A percentile compares a stretch with the other conserved stretches of the same genome.
phyloP scores from a whole-genome alignment of 805 yeast species.

The Cephaloascus fragrans region DNA sequence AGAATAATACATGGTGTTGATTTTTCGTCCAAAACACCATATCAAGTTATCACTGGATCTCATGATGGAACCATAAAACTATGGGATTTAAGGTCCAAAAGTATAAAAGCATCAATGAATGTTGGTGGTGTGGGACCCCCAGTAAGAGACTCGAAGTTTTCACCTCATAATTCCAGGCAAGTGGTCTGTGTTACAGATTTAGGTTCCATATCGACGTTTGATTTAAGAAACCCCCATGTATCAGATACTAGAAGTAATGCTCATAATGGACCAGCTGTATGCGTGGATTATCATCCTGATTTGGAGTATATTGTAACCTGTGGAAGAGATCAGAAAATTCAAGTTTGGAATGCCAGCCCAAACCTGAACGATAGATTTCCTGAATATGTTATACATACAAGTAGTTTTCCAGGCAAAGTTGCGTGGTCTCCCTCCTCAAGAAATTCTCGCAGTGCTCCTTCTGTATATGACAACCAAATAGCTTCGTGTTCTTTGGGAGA shows the following conservation, averaged over 20 bases:
- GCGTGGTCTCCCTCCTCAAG: conserved; percentile 44
- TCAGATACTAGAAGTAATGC: conserved; percentile 73
- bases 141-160: conserved; percentile 43
- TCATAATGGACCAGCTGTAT: conserved; percentile 84
- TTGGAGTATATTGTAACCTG: conserved; percentile 79
- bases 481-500: conserved; percentile 69
- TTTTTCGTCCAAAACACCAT: conserved; percentile 14
- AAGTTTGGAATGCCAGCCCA: conserved; percentile 59
- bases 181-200: conserved; percentile 81
- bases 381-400: conserved; percentile 60
- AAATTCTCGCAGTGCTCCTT: conserved; percentile 21
- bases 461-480: conserved; percentile 48
- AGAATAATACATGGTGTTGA: conserved; percentile 32
- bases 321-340: conserved; percentile 80
- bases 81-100: conserved; percentile 56
- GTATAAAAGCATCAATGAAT: conserved; percentile 36
- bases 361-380: conserved; percentile 38
- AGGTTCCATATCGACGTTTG: conserved; percentile 83
- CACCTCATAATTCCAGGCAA: conserved; percentile 40
- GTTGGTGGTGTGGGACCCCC: conserved; percentile 66
- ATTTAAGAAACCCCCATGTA: conserved; percentile 55
- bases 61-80: conserved; percentile 72
- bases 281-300: conserved; percentile 83
- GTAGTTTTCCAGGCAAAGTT: conserved; percentile 72
- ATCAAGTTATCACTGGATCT: conserved; percentile 43